Base-by-base conservation (phyloP, 352 stramenopile genomes). In the Saprolegnia parasitica region DNA sequence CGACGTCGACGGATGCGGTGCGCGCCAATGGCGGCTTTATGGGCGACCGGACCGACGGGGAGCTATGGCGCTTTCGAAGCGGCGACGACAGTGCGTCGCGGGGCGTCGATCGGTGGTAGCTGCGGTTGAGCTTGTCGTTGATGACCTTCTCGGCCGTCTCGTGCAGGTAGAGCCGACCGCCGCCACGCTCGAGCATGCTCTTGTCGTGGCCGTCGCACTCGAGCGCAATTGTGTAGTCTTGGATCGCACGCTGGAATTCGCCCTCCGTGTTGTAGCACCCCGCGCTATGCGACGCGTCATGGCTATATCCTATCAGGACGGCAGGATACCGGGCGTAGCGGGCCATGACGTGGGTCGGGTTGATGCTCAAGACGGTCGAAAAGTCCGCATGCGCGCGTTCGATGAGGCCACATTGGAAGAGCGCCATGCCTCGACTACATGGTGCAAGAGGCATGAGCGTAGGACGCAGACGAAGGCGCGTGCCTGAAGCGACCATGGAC, bases 271-370 rank as follows among this genome's bases (percentile, higher is more conserved):
- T 91, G 66, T 80, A 90, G 71, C 83, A 93, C 0, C 84, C 82
- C 32, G 83, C 83, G 13, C 82, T 86, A 54, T 8, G 23, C 9
- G 16, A 46, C 13, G 49, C n/a, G 26, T 73, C 18, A 18, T 18
- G 72, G 39, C 0, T 0, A 42, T 6, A 42, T 6, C 5, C 15
- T 20, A 18, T 20, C 13, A 35, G 62, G 10, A 18, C 20, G 47
- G 8, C 5, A 20, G 65, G 20, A 11, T 60, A 83, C 76, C 77
- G 72, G 16, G 84, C 84, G 21, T 91, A 93, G 23, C 83, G 80
- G 15, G 84, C 84, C 84, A 93, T 91, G 45, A 93, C 80, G 57
- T 93, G 84, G 57, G 83, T 79, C 2, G 84, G 81, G 72, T 90
- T 88, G 42, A 87, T 63, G 63, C 85, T 78, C 5, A 93, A 67